Percentiles rank a stretch among this genome's conserved stretches.
phyloP scores from a whole-genome alignment of 345 rosid genomes.

The Acer yangbiense region DNA sequence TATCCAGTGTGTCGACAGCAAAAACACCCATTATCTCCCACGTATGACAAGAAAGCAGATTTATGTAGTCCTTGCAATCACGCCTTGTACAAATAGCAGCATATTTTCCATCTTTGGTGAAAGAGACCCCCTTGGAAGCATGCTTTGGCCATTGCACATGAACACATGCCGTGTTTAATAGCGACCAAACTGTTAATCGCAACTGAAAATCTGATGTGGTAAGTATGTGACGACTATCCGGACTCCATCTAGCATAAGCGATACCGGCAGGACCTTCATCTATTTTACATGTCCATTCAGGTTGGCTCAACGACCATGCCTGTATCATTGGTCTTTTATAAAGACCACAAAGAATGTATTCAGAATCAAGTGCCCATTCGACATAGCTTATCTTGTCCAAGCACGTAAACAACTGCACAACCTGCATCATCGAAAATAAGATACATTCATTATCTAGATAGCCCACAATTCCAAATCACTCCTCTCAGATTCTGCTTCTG shows the following conservation, averaged over 20 bases:
- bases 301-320: slow-evolving; percentile 90
- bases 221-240: slow-evolving; percentile 93
- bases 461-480: background rate
- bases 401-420: slow-evolving; percentile 93
- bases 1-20: slow-evolving; percentile 79
- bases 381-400: slow-evolving; percentile 94
- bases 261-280: slow-evolving; percentile 98
- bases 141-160: slow-evolving; percentile 98
- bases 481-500: background rate
- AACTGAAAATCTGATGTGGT: slow-evolving; percentile 92
- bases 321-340: slow-evolving; percentile 89
- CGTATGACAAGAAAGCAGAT: slow-evolving; percentile 79
- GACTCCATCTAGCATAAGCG: slow-evolving; percentile 98
- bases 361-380: slow-evolving; percentile 97
- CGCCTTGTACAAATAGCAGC: slow-evolving; percentile 87
- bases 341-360: slow-evolving; percentile 92
- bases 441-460: slow-evolving; percentile 6
- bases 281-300: slow-evolving; percentile 97
- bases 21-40: slow-evolving; percentile 98
- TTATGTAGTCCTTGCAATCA: slow-evolving; percentile 91
- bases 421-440: slow-evolving; percentile 54
- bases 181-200: slow-evolving; percentile 88
- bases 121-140: slow-evolving; percentile 81
- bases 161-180: slow-evolving; percentile 91
- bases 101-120: slow-evolving; percentile 87